Base-by-base conservation (phyloP, 106 monocot species). In the Allium sativum region DNA sequence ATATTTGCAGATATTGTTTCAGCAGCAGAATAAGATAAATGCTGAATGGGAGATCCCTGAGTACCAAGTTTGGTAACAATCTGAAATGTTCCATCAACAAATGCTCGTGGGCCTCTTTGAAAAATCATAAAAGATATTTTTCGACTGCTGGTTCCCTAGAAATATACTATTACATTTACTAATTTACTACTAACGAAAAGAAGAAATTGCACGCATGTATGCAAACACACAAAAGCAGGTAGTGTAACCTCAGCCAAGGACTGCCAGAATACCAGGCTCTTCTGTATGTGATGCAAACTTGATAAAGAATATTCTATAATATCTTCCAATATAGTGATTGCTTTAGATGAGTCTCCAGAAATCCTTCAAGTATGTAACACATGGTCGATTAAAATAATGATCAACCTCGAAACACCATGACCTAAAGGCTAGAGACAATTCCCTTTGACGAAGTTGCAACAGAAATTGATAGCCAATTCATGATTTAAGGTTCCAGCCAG, bases 81-180 rank as follows among this genome's bases (percentile, higher is more conserved):
- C 42, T 82, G 79, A 61, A 56, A 72, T 19, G 79, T 79, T 56
- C 72, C 79, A 59, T 75, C 58, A 9, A 84, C 21, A 22, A 96
- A 96, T 10, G 84, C 87, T 44, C 76, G 50, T 59, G 90, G 95
- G 47, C 95, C 90, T 76, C 95, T 81, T 78, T 90, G 83, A 63
- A 95, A 87, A 43, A 95, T 65, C 90, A 95, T 87, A 63, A 90
- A 95, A 53, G 77, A 87, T 54, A 84, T 58, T 65, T 90, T 95
- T 68, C 76, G 83, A 53, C 56, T 64, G 66, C 58, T 68, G 52
- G 86, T 90, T 55, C 90, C 95, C 90, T 87, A 75, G 16, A 68
- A 62, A 73, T 42, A 31, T 31, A 31, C 31, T 31, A 31, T 31
- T 31, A 31, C 31, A 5, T 3, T 31, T 31, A 31, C 31, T 1